phyloP scores from a whole-genome alignment of 1,139 yeast species.

The Debaryomycetaceae sp. region DNA sequence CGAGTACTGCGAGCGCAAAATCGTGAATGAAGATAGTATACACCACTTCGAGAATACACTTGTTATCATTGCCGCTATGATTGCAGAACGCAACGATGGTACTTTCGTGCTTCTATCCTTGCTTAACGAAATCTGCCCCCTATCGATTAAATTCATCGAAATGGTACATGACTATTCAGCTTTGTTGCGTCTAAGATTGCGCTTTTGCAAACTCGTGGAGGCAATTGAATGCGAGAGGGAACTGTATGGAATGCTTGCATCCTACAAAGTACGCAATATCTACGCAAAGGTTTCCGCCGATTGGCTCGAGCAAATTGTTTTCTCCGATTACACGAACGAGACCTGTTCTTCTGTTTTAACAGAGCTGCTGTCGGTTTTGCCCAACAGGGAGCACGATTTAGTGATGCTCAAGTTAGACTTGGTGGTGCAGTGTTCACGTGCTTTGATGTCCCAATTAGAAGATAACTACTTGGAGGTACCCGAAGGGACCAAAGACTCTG shows the following conservation, averaged over 20 bases:
- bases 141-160: constrained; percentile 22
- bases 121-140: constrained; percentile 21
- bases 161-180: constrained; percentile 24
- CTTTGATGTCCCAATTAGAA: constrained; percentile 44
- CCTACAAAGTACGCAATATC: constrained; percentile 45
- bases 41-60: constrained; percentile 30
- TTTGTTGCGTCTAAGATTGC: constrained; percentile 41
- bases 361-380: constrained; percentile 1
- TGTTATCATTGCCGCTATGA: constrained; percentile 28
- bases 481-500: constrained; percentile 47
- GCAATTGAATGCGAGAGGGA: constrained; percentile 35
- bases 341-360: neutral
- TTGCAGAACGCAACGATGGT: constrained; percentile 25
- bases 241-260: constrained; percentile 40
- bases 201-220: constrained; percentile 46
- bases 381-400: constrained; percentile 27
- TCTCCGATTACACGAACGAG: constrained; percentile 7
- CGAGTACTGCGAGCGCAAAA: constrained; percentile 15
- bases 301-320: constrained; percentile 58
- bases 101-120: constrained; percentile 24
- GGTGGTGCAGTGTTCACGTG: constrained; percentile 54
- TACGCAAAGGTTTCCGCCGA: constrained; percentile 50
- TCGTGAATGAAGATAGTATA: constrained; percentile 20
- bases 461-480: constrained; percentile 52
- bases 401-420: constrained; percentile 52